phyloP scores from a whole-genome alignment of 208 protist genomes.

The Balamuthia mandrillaris region DNA sequence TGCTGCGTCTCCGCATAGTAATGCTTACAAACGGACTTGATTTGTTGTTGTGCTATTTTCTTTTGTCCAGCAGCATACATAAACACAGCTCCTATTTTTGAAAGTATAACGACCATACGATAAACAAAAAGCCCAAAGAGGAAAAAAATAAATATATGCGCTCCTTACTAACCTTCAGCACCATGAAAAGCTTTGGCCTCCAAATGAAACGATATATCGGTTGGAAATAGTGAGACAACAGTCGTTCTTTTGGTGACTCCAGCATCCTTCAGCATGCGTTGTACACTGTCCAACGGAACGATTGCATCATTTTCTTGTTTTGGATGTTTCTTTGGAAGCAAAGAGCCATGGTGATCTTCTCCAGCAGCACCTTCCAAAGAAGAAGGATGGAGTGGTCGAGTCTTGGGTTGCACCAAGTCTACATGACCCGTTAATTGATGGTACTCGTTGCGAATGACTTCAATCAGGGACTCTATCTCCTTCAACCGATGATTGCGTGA shows the following conservation, averaged over 20 bases:
- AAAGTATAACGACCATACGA: too few species aligned
- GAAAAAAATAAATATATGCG: background rate
- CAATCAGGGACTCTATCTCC: slow-evolving; percentile 9
- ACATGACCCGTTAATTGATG: background rate
- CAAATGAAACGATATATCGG: background rate
- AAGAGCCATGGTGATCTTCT: too few species aligned
- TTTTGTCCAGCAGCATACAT: background rate
- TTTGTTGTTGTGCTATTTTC: background rate
- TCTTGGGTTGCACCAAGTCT: background rate
- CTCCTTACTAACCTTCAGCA: background rate
- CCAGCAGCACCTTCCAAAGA: too few species aligned
- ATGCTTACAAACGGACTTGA: too few species aligned
- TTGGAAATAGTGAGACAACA: background rate
- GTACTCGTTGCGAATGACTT: background rate
- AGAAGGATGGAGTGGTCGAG: too few species aligned
- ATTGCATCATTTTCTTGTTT: too few species aligned
- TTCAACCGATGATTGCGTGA: background rate
- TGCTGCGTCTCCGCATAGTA: too few species aligned
- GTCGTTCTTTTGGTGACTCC: too few species aligned
- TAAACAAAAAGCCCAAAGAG: too few species aligned
- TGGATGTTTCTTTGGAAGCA: too few species aligned
- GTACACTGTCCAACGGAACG: too few species aligned
- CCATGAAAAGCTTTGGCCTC: background rate
- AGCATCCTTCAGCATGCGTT: background rate
- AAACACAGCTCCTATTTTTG: background rate